Evolutionary conservation across 192 early-diverging fungal species (phyloP).

Genomic region (Entomortierella lignicola): DNA sequence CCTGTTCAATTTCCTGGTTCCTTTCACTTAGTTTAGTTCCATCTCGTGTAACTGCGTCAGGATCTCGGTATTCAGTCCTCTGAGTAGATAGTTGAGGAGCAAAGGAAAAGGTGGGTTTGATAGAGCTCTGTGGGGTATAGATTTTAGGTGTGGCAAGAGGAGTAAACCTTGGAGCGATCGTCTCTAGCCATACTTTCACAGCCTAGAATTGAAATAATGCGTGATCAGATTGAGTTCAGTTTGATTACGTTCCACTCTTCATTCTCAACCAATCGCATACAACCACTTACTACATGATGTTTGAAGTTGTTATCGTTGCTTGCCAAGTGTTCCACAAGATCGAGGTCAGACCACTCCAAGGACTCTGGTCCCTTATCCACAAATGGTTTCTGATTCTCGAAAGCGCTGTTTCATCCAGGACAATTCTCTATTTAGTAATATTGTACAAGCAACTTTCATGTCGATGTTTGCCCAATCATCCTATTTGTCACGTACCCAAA

Average conservation of each 20-base stretch:
- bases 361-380: conserved; percentile 28
- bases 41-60: conserved; percentile 37
- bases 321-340: conserved; percentile 35
- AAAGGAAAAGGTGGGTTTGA: conserved; percentile 11
- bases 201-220: conserved; percentile 12
- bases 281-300: conserved; percentile 31
- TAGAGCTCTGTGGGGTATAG: not conserved
- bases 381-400: conserved; percentile 9
- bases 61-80: conserved; percentile 18
- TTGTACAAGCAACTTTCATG: not conserved
- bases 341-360: conserved; percentile 29
- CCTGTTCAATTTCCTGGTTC: conserved; percentile 56
- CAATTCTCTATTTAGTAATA: not conserved
- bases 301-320: conserved; percentile 26
- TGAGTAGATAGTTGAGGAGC: not conserved
- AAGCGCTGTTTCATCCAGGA: not conserved
- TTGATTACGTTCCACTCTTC: not conserved
- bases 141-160: conserved; percentile 11
- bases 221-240: not conserved
- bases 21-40: conserved; percentile 23
- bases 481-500: conserved; percentile 11
- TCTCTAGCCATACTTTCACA: conserved; percentile 46
- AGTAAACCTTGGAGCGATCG: conserved; percentile 21
- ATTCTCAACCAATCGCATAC: not conserved
- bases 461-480: not conserved